These are phyloP conservation scores for Leucaena leucocephala DNA, from an alignment of 306 rosid genomes.

Conservation along the genomic window DNA sequence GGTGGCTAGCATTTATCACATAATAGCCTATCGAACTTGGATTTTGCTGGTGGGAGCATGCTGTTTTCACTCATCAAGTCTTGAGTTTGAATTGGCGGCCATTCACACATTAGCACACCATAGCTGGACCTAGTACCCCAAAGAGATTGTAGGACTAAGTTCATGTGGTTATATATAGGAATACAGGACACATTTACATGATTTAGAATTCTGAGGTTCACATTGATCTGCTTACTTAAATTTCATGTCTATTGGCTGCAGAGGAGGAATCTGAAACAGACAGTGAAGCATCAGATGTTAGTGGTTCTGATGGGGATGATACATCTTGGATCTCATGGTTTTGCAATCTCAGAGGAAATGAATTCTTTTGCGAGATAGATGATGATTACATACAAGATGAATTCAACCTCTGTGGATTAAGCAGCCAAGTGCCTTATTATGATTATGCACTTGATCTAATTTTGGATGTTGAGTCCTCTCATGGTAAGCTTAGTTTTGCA, in stretches of 20 bases:
- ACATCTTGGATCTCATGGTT: slow-evolving; percentile 90
- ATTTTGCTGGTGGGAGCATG: neutral
- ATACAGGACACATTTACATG: neutral
- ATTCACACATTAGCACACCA: neutral
- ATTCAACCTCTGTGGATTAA: slow-evolving; percentile 84
- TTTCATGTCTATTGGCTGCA: slow-evolving; percentile 42
- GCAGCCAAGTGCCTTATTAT: slow-evolving; percentile 83
- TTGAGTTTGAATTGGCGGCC: neutral
- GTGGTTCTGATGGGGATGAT: slow-evolving; percentile 86
- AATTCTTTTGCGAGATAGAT: slow-evolving; percentile 80
- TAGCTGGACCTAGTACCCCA: neutral
- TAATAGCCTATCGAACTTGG: neutral
- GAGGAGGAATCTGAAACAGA: slow-evolving; percentile 87
- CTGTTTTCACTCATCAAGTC: neutral
- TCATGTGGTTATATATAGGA: neutral
- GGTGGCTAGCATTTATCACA: neutral
- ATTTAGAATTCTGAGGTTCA: neutral
- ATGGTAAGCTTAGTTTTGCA: slow-evolving; percentile 52
- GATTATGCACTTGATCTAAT: slow-evolving; percentile 88
- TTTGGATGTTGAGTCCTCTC: slow-evolving; percentile 78
- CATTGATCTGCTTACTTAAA: slow-evolving; percentile 30
- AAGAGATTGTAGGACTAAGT: neutral
- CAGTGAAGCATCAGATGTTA: slow-evolving; percentile 75
- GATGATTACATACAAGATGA: slow-evolving; percentile 88
- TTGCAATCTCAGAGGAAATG: slow-evolving; percentile 87